Evolutionary conservation across 73 alveolate genomes (phyloP), one percentile per base, ranked within the genome.

Genomic region (Halteria grandinella): DNA sequence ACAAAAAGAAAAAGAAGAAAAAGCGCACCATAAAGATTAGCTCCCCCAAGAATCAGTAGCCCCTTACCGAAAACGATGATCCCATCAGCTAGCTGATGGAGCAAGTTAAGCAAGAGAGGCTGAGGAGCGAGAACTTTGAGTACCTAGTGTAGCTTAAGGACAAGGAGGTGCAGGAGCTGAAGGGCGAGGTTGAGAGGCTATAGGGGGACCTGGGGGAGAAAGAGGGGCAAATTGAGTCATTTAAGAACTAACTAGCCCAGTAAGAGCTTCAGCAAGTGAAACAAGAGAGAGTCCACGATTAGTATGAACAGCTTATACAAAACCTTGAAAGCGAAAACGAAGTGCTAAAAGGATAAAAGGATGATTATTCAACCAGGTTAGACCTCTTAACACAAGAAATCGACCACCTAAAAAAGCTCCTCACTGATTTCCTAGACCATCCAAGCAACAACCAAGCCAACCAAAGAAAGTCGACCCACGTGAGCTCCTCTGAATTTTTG

Each of bases 121-220:
- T 32, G 47, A 3, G 15, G 5, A 66, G 20, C 12, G 80, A 41
- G 47, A 66, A 66, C 31, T 21, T 66, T 14, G 64, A 66, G 39
- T 66, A 66, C 28, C 43, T 66, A 21, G 18, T 66, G 10, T n/a
- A 36, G 6, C 40, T 66, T 27, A 66, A 66, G 39, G 80, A 66
- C 29, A 1, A 47, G 23, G 69, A 73, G 25, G 37, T 15, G 15
- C 37, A 54, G 24, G 24, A n/a, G 1, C 32, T 73, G 6, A n/a
- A 34, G 11, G 1, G 24, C 0, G 18, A 73, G 37, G 15, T 73
- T 12, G 75, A 51, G 10, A 37, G 33, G 18, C 24, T 73, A 11
- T 54, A 37, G 28, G 85, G 55, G 39, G 31, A 73, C 23, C 37
- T 54, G 7, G 4, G 29, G 3, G 71, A 49, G 41, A 70, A 45